Evolutionary conservation across 2,329 filamentous ascomycete species (phyloP).

Genomic region (Aspergillus awamori): DNA sequence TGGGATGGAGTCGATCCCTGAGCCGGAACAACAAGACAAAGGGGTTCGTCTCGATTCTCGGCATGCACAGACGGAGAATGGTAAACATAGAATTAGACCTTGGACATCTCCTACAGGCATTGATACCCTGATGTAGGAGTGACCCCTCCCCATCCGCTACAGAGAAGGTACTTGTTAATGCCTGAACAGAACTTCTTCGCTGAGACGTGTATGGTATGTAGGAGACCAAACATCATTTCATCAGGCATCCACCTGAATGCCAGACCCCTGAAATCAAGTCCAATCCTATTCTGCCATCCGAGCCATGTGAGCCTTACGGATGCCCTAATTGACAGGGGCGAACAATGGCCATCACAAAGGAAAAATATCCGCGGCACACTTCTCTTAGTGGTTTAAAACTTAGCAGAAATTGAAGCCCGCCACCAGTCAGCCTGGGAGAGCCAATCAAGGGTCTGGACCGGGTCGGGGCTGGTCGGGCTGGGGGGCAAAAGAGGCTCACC

Average conservation of each 20-base stretch:
- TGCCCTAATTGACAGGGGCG: not conserved
- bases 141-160: not conserved
- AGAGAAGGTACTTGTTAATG: not conserved
- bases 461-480: constrained; percentile 8
- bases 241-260: constrained; percentile 7
- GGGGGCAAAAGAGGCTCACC: constrained; percentile 14
- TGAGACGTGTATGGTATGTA: not conserved
- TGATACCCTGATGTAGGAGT: not conserved
- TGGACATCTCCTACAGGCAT: not conserved
- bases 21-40: not conserved
- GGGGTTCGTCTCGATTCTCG: not conserved
- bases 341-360: not conserved
- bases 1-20: constrained; percentile 9
- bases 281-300: not conserved
- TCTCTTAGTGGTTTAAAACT: not conserved
- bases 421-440: not conserved
- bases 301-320: not conserved
- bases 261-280: not conserved
- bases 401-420: not conserved
- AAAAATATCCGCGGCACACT: not conserved
- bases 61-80: not conserved
- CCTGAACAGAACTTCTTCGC: not conserved
- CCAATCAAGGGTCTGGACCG: constrained; percentile 6
- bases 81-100: not conserved
- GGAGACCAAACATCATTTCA: not conserved